These are phyloP conservation scores for Parathielavia hyrcaniae DNA, from an alignment of 495 filamentous ascomycete species.

Conservation along the genomic window DNA sequence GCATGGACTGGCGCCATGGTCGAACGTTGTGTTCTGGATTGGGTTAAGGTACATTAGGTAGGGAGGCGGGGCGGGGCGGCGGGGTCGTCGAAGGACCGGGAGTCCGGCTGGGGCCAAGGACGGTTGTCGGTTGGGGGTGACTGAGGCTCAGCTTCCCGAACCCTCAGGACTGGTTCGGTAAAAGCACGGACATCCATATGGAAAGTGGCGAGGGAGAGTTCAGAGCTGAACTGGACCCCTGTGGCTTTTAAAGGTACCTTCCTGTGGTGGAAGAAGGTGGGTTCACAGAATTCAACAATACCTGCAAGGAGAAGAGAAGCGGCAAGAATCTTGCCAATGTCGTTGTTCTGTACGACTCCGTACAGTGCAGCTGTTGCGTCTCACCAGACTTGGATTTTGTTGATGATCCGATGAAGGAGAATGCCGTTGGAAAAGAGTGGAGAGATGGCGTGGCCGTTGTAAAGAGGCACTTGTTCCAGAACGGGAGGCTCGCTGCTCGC, in stretches of 20 bases:
- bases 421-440: neutral
- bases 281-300: neutral
- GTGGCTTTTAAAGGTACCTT: too few relatives aligned
- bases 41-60: constrained; percentile 5
- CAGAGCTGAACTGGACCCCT: neutral
- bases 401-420: neutral
- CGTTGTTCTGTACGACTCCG: too few relatives aligned
- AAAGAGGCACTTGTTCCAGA: neutral
- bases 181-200: constrained; percentile 8
- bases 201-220: too few relatives aligned
- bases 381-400: neutral
- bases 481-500: too few relatives aligned
- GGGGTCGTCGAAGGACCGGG: neutral
- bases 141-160: constrained; percentile 23
- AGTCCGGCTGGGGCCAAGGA: neutral
- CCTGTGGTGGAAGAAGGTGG: neutral
- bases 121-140: constrained; percentile 11
- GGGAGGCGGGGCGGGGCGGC: too few relatives aligned
- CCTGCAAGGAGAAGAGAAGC: neutral
- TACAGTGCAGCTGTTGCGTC: neutral
- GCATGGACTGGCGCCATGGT: neutral
- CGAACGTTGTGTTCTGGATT: neutral
- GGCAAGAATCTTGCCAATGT: too few relatives aligned
- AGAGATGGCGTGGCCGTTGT: constrained; percentile 1
- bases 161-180: constrained; percentile 12